Conservation (phyloP, 106 monocot genomes). For the Posidonia australis region DNA sequence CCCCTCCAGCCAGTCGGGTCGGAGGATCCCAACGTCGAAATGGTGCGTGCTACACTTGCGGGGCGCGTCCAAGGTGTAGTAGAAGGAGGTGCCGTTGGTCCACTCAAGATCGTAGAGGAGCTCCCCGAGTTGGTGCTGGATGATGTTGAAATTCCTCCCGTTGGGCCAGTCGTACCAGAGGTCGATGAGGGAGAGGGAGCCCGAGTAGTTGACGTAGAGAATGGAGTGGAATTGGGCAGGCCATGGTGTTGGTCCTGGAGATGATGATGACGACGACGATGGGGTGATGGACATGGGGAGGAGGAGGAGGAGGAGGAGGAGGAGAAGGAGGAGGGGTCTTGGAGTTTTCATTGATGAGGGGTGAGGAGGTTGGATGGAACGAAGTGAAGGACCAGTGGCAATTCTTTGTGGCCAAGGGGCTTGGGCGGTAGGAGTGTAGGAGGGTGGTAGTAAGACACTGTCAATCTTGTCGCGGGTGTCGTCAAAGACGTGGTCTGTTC, state of each 20-base stretch:
- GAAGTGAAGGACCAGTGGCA: too few relatives aligned
- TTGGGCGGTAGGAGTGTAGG: too few relatives aligned
- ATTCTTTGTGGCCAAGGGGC: too few relatives aligned
- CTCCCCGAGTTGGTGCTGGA: slow-evolving; percentile 42
- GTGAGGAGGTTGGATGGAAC: too few relatives aligned
- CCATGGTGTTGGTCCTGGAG: slow-evolving; percentile 38
- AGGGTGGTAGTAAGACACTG: too few relatives aligned
- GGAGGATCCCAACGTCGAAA: slow-evolving; percentile 52
- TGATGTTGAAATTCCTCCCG: slow-evolving; percentile 71
- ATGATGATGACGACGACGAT: not conserved
- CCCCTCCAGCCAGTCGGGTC: slow-evolving; percentile 76
- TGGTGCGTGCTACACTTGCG: slow-evolving; percentile 37
- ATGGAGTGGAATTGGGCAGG: slow-evolving; percentile 62
- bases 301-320: not conserved
- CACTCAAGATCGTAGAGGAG: slow-evolving; percentile 60
- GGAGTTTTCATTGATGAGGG: too few relatives aligned
- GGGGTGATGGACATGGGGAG: not conserved
- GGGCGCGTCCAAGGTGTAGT: slow-evolving; percentile 33
- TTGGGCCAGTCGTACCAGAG: slow-evolving; percentile 86
- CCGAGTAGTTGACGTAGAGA: slow-evolving; percentile 50
- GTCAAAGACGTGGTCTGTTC: too few relatives aligned
- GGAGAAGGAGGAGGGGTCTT: not conserved
- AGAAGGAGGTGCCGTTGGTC: slow-evolving; percentile 89
- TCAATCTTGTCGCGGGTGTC: too few relatives aligned
- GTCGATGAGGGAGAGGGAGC: slow-evolving; percentile 42